Conservation (phyloP, 2,329 filamentous ascomycete species). For the Colletotrichum sp. region DNA sequence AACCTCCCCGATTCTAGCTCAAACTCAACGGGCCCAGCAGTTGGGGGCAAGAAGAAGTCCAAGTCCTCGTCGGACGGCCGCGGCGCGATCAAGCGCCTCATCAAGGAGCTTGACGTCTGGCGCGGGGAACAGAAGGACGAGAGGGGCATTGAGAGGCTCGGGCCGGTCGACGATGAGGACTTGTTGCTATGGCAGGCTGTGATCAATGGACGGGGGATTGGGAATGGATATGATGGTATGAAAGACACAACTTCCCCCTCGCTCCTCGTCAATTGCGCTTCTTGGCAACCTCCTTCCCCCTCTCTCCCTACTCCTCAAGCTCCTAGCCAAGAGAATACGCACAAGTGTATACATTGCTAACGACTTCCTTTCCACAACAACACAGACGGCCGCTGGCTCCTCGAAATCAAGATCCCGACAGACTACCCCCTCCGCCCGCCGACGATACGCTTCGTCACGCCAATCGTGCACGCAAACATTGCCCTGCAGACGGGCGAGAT, state of each 20-base stretch:
- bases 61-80: conserved; percentile 41
- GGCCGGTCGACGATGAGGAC: conserved; percentile 58
- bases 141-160: conserved; percentile 63
- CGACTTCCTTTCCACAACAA: neutral
- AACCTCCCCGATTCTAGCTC: conserved; percentile 19
- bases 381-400: conserved; percentile 78
- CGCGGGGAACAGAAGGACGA: conserved; percentile 53
- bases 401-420: conserved; percentile 76
- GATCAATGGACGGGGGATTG: conserved; percentile 62
- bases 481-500: conserved; percentile 80
- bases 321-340: neutral
- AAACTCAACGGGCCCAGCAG: conserved; percentile 16
- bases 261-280: neutral
- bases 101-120: conserved; percentile 63
- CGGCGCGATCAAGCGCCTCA: conserved; percentile 58
- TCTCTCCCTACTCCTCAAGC: neutral
- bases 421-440: conserved; percentile 84
- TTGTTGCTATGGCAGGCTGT: conserved; percentile 65
- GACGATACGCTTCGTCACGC: conserved; percentile 79
- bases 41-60: conserved; percentile 15
- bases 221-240: conserved; percentile 61
- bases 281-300: neutral
- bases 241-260: conserved; percentile 1
- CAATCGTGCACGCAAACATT: conserved; percentile 84
- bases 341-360: neutral